Evolutionary conservation across 176 grass and related monocot species (phyloP).

Genomic region (Paspalum vaginatum): DNA sequence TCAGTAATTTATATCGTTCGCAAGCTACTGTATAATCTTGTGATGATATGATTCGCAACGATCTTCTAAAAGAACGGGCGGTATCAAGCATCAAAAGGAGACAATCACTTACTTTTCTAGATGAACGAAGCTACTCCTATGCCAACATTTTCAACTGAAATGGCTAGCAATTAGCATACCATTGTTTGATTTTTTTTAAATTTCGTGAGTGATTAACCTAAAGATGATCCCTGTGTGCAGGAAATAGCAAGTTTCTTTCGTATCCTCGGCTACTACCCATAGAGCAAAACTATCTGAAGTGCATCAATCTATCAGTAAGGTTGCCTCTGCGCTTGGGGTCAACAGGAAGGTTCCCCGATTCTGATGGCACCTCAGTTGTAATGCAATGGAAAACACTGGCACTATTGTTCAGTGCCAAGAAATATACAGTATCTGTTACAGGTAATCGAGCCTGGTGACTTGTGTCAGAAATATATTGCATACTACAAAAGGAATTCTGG

Average conservation of each 20-base stretch:
- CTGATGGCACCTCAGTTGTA: too few species aligned
- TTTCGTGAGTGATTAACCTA: constrained; percentile 5
- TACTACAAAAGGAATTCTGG: too few species aligned
- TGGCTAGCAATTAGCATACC: not conserved
- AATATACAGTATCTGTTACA: too few species aligned
- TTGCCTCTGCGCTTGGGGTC: too few species aligned
- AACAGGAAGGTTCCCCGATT: too few species aligned
- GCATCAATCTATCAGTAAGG: too few species aligned
- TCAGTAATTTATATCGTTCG: constrained; percentile 21
- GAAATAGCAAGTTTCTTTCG: constrained; percentile 60
- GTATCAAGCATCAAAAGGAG: not conserved
- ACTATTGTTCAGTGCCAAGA: too few species aligned
- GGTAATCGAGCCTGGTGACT: too few species aligned
- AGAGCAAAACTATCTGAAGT: too few species aligned
- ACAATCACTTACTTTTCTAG: constrained; percentile 18
- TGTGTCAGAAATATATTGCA: too few species aligned
- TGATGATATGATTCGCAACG: not conserved
- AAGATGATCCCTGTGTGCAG: constrained; percentile 30
- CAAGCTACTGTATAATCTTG: not conserved
- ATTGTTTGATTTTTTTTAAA: too few species aligned
- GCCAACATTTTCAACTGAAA: not conserved
- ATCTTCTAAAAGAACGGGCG: not conserved
- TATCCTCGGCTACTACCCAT: constrained; percentile 60
- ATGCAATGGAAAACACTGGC: too few species aligned
- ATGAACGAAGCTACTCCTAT: not conserved